A percentile compares a stretch with the other conserved stretches of the same genome.
Evolutionary conservation across 2,329 filamentous ascomycete species (phyloP).

Genomic region (Fusarium pininemorale): DNA sequence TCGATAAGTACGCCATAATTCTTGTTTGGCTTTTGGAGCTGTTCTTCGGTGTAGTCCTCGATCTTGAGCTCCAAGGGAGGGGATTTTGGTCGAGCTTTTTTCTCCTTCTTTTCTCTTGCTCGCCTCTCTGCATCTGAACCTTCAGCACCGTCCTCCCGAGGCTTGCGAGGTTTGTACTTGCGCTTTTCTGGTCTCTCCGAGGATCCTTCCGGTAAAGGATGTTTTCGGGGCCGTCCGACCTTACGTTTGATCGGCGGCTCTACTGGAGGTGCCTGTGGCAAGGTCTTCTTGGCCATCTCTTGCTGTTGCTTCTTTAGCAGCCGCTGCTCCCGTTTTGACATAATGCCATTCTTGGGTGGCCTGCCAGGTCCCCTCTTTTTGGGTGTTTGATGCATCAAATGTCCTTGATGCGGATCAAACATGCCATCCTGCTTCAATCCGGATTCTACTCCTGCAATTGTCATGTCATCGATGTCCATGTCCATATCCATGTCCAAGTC

Average conservation of each 20-base stretch:
- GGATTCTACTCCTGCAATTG: slow-evolving; percentile 35
- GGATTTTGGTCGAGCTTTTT: slow-evolving; percentile 68
- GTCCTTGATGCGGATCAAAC: slow-evolving; percentile 45
- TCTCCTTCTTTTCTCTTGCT: slow-evolving; percentile 67
- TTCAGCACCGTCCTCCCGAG: slow-evolving; percentile 64
- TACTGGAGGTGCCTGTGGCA: slow-evolving; percentile 56
- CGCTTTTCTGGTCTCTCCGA: slow-evolving; percentile 68
- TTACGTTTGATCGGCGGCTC: slow-evolving; percentile 69
- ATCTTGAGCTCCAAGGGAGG: slow-evolving; percentile 65
- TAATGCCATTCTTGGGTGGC: slow-evolving; percentile 83
- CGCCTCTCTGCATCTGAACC: slow-evolving; percentile 65
- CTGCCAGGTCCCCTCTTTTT: slow-evolving; percentile 81
- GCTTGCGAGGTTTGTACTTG: slow-evolving; percentile 71
- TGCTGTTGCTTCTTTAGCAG: slow-evolving; percentile 67
- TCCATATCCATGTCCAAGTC: slow-evolving; percentile 31
- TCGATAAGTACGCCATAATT: slow-evolving; percentile 70
- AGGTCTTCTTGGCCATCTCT: slow-evolving; percentile 60
- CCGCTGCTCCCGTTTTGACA: slow-evolving; percentile 80
- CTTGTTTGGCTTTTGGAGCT: slow-evolving; percentile 69
- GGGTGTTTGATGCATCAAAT: slow-evolving; percentile 56
- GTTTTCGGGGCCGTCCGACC: slow-evolving; percentile 71
- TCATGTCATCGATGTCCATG: slow-evolving; percentile 40
- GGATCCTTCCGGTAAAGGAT: slow-evolving; percentile 66
- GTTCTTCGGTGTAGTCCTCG: slow-evolving; percentile 65
- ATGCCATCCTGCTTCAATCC: slow-evolving; percentile 44